Evolutionary conservation across 75 land plant genomes (phyloP).

Genomic region (Pseudotsuga menziesii): DNA sequence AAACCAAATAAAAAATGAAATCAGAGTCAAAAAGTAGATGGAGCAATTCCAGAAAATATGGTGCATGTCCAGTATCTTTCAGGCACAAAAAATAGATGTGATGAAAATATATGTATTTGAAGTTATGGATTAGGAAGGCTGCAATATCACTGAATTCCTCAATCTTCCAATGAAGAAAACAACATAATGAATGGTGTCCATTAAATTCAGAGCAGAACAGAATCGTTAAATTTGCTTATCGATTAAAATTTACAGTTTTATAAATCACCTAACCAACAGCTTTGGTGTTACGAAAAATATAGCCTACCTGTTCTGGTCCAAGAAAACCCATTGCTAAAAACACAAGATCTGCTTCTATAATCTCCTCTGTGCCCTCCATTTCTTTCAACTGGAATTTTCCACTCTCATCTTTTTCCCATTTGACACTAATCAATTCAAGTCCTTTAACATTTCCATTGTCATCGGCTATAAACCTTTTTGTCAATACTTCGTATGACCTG

Average conservation of each 20-base stretch:
- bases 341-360: constrained; percentile 87
- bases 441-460: constrained; percentile 77
- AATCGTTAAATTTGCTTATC: background rate
- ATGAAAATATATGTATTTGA: background rate
- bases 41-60: background rate
- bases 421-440: constrained; percentile 73
- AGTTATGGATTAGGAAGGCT: background rate
- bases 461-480: constrained; percentile 85
- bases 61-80: background rate
- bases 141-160: background rate
- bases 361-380: constrained; percentile 77
- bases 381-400: constrained; percentile 82
- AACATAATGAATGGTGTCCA: background rate
- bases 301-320: constrained; percentile 89
- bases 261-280: background rate
- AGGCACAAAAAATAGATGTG: background rate
- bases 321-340: constrained; percentile 95
- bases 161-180: background rate
- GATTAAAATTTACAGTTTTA: background rate
- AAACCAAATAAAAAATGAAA: background rate
- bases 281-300: background rate
- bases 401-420: constrained; percentile 82
- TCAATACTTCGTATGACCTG: constrained; percentile 78
- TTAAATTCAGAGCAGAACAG: background rate
- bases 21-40: background rate